Base-by-base conservation (phyloP, 139 green algal species). In the Closterium sp. region DNA sequence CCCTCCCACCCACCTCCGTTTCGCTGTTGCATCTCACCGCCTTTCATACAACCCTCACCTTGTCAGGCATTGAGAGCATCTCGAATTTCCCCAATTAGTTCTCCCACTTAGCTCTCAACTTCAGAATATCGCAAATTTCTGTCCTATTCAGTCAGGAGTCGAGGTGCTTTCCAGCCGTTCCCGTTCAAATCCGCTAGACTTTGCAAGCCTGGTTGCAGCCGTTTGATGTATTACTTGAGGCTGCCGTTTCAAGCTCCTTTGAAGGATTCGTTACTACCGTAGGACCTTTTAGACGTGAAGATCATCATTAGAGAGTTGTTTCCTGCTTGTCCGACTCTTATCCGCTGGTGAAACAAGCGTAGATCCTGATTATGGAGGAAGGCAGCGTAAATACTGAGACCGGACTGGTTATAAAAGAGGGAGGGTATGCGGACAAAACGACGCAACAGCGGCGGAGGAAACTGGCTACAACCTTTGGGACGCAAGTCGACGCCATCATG, bases 401-500 rank as follows among this genome's bases (percentile, higher is more conserved):
- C 11, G 62, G 19, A 13, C 19, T 79, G 62, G 62, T 79, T 22
- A 79, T 22, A 13, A 79, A 79, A 13, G 62, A 79, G 62, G 62
- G 62, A 22, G 19, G 62, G 62, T 79, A 79, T 79, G 62, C 62
- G 62, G 62, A 79, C 62, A 79, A 79, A 24, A 79, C 62, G 62
- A 79, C 62, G 10, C 62, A 79, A 24, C 62, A 79, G 62, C 62
- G 62, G 62, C 62, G 62, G 62, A 22, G 62, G 5, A 79, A 79
- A 24, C 62, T 79, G 5, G 10, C 62, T 19, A 93, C 34, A 2
- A 84, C 91, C 22, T 94, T 94, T 29, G 62, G 89, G 9, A 70
- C 34, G 24, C 91, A 94, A 32, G 91, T 91, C 29, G 94, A 94
- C 88, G 91, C 91, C 10, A 34, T 94, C 34, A 79, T 89, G 22